Evolutionary conservation across 2,329 filamentous ascomycete species (phyloP).

Genomic region (Microcyclosporella mali): DNA sequence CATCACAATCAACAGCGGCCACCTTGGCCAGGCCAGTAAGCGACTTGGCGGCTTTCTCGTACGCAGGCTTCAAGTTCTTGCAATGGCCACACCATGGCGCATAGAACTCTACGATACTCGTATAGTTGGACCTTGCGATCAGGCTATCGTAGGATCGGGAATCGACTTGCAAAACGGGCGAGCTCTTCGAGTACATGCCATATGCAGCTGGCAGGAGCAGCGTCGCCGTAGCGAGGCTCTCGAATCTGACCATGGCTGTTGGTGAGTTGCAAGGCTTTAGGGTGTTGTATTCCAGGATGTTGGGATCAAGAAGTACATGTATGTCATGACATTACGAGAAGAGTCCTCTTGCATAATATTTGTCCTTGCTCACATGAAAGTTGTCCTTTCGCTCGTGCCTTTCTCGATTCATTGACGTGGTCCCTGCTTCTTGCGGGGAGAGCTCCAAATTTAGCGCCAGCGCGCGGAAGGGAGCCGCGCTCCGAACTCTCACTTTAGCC

Average conservation of each 20-base stretch:
- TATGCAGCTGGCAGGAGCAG: conserved; percentile 64
- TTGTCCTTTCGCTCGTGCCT: conserved; percentile 13
- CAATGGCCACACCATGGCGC: conserved; percentile 98
- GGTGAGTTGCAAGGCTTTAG: neutral
- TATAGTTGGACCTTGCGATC: conserved; percentile 84
- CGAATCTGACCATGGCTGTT: conserved; percentile 16
- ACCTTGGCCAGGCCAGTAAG: conserved; percentile 91
- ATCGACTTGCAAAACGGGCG: conserved; percentile 77
- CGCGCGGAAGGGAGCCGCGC: too few species aligned
- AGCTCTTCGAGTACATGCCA: conserved; percentile 77
- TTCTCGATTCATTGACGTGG: neutral
- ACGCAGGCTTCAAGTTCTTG: conserved; percentile 89
- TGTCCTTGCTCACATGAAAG: conserved; percentile 10
- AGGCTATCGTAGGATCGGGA: conserved; percentile 72
- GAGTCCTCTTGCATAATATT: too few species aligned
- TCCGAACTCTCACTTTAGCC: too few species aligned
- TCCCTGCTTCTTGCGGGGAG: neutral
- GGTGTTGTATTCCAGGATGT: conserved; percentile 2
- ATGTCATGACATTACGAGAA: too few species aligned
- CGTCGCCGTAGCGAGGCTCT: conserved; percentile 48
- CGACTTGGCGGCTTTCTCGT: conserved; percentile 85
- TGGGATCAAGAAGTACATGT: too few species aligned
- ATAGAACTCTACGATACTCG: conserved; percentile 62
- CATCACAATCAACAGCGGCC: conserved; percentile 90
- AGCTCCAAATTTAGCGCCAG: neutral